These are phyloP conservation scores for Colletotrichum spinosum DNA, from an alignment of 2,329 filamentous ascomycete species.

Conservation along the genomic window DNA sequence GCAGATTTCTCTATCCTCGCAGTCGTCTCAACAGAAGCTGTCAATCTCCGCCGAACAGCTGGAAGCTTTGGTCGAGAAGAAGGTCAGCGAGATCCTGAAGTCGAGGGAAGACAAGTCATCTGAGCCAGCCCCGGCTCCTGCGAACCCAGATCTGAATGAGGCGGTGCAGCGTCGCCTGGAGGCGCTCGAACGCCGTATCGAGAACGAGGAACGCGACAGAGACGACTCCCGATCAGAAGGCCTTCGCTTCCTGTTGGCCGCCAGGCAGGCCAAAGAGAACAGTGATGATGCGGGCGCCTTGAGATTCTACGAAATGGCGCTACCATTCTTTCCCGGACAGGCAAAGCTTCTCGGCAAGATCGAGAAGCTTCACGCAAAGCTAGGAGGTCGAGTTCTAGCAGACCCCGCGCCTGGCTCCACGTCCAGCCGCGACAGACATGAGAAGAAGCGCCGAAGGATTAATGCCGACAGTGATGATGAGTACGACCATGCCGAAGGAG, in stretches of 20 bases:
- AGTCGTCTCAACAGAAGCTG: slow-evolving; percentile 43
- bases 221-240: slow-evolving; percentile 86
- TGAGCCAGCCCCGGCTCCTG: slow-evolving; percentile 50
- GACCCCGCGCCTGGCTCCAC: slow-evolving; percentile 18
- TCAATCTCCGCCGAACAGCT: slow-evolving; percentile 79
- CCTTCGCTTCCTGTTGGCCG: slow-evolving; percentile 87
- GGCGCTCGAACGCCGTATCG: slow-evolving; percentile 86
- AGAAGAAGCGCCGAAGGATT: slow-evolving; percentile 41
- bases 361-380: slow-evolving; percentile 66
- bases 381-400: slow-evolving; percentile 48
- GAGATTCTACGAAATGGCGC: slow-evolving; percentile 86
- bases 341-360: slow-evolving; percentile 81
- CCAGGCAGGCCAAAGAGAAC: slow-evolving; percentile 87
- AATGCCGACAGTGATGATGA: slow-evolving; percentile 51
- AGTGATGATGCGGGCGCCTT: slow-evolving; percentile 84
- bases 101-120: slow-evolving; percentile 73
- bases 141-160: slow-evolving; percentile 71
- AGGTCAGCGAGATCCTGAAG: slow-evolving; percentile 89
- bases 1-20: slow-evolving; percentile 57
- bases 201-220: slow-evolving; percentile 63
- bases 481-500: slow-evolving; percentile 53
- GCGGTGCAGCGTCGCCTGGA: slow-evolving; percentile 86
- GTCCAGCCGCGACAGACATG: slow-evolving; percentile 18
- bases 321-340: slow-evolving; percentile 88
- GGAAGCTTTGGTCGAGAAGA: slow-evolving; percentile 91